phyloP scores from a whole-genome alignment of 495 filamentous ascomycete genomes.

The Amorphotheca resinae region DNA sequence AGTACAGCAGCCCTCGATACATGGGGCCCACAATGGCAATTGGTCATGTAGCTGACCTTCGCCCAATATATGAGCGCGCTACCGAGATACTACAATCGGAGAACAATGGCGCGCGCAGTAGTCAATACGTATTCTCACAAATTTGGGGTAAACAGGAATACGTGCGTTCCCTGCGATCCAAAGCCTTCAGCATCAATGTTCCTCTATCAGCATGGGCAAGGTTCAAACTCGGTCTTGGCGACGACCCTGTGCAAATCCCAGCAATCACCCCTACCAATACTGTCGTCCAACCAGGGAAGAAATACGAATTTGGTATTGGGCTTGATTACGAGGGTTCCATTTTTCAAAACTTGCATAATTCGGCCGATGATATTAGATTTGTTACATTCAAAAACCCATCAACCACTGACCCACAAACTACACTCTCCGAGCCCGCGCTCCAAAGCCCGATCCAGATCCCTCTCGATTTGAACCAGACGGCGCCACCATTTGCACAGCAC shows the following conservation, averaged over 20 bases:
- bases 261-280: background rate
- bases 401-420: background rate
- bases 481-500: constrained; percentile 3
- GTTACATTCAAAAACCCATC: constrained; percentile 7
- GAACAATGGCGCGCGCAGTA: background rate
- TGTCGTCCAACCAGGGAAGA: constrained; percentile 20
- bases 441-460: constrained; percentile 8
- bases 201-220: background rate
- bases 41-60: constrained; percentile 37
- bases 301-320: constrained; percentile 45
- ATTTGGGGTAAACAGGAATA: constrained; percentile 50
- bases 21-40: constrained; percentile 40
- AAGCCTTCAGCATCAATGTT: background rate
- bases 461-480: constrained; percentile 3
- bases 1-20: constrained; percentile 36
- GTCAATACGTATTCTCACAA: constrained; percentile 38
- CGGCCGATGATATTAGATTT: constrained; percentile 3
- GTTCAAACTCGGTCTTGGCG: background rate
- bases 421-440: constrained; percentile 22
- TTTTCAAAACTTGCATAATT: constrained; percentile 28
- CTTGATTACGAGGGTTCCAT: constrained; percentile 31
- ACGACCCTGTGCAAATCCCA: background rate
- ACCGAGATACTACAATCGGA: constrained; percentile 1
- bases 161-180: background rate
- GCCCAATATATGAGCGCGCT: constrained; percentile 34